Conservation (phyloP, 1,284 basidiomycete species). For the Wolfiporia cocos region DNA sequence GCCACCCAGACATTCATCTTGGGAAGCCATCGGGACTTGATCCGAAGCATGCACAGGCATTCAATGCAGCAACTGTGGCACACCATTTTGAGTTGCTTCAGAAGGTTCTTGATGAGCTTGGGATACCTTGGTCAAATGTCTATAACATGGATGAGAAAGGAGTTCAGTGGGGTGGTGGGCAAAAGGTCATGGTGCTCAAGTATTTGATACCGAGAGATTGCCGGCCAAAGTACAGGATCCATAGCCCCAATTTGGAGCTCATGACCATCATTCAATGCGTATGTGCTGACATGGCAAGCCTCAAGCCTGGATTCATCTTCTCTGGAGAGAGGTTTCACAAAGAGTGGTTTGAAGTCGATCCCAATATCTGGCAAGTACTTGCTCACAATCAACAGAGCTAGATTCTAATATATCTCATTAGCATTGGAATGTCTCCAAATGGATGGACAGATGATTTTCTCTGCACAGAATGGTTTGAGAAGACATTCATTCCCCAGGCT, state of each 20-base stretch:
- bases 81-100: slow-evolving; percentile 12
- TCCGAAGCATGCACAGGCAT: slow-evolving; percentile 10
- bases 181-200: slow-evolving; percentile 13
- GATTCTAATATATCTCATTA: slow-evolving; percentile 3
- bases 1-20: slow-evolving; percentile 9
- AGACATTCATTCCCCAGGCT: slow-evolving; percentile 27
- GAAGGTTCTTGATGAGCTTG: slow-evolving; percentile 8
- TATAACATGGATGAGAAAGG: slow-evolving; percentile 34
- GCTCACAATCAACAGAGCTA: slow-evolving; percentile 6
- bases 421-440: slow-evolving; percentile 24
- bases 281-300: slow-evolving; percentile 18
- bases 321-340: slow-evolving; percentile 20
- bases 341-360: slow-evolving; percentile 3
- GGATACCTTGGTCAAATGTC: slow-evolving; percentile 29
- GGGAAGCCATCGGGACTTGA: slow-evolving; percentile 14
- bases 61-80: slow-evolving; percentile 11
- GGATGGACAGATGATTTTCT: slow-evolving; percentile 35
- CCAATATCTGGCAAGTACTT: neutral
- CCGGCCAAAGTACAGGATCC: slow-evolving; percentile 11
- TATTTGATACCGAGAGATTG: slow-evolving; percentile 12
- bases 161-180: slow-evolving; percentile 21
- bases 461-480: slow-evolving; percentile 27
- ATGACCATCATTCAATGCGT: slow-evolving; percentile 27
- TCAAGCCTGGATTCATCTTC: slow-evolving; percentile 29
- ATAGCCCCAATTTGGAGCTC: slow-evolving; percentile 21